Percentiles rank a stretch among this genome's conserved stretches.
These are phyloP conservation scores for Fistulinella cinereoalba DNA, from an alignment of 1,284 basidiomycete genomes.

Conservation along the genomic window DNA sequence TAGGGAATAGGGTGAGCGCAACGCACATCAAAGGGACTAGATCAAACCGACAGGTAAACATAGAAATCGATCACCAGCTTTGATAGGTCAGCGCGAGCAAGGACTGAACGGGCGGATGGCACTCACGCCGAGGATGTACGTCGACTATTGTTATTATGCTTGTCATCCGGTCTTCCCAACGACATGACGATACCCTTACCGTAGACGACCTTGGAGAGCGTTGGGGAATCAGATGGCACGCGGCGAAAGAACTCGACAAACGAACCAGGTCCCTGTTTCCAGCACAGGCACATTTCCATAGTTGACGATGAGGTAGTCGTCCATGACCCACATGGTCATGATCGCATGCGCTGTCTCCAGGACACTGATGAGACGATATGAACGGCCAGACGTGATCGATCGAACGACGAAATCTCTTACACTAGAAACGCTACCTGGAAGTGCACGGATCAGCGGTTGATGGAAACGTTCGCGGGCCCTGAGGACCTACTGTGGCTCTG, in stretches of 20 bases:
- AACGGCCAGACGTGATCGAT: no score
- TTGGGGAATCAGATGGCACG: not conserved
- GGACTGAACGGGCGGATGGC: not conserved
- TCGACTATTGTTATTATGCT: slow-evolving; percentile 12
- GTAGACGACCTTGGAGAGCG: slow-evolving; percentile 11
- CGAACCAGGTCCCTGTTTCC: slow-evolving; percentile 20
- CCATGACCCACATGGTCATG: slow-evolving; percentile 25
- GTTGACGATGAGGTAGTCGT: slow-evolving; percentile 20
- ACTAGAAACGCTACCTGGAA: slow-evolving; percentile 24
- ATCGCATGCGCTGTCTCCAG: slow-evolving; percentile 25
- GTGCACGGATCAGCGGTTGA: not conserved
- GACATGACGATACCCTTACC: slow-evolving; percentile 15
- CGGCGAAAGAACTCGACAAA: not conserved
- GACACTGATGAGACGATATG: slow-evolving; percentile 5
- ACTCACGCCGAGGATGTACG: slow-evolving; percentile 24
- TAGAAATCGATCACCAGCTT: slow-evolving; percentile 31
- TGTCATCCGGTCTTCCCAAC: not conserved
- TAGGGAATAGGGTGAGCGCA: not conserved
- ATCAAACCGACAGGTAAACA: slow-evolving; percentile 25
- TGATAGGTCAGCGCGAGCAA: slow-evolving; percentile 3
- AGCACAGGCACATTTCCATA: slow-evolving; percentile 13
- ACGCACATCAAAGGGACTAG: not conserved
- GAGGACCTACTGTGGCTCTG: slow-evolving; percentile 19
- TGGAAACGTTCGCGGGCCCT: no score
- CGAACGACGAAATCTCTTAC: no score